Evolutionary conservation across 2,329 filamentous ascomycete species (phyloP), one percentile per base, ranked within the genome.

Genomic region (Chaetomium olivaceum): DNA sequence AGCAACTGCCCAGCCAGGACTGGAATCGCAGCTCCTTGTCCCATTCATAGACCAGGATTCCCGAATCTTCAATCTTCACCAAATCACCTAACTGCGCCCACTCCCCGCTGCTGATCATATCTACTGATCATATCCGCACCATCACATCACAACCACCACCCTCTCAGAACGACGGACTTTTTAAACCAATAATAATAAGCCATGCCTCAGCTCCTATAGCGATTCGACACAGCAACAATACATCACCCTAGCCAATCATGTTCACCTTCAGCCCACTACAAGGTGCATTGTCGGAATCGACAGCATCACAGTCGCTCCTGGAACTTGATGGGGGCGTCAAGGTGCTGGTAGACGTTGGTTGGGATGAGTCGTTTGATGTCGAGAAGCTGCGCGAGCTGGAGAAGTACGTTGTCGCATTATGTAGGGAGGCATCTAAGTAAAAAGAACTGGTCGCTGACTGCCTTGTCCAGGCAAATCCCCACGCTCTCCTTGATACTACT

Each of bases 311-410:
- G 77, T 98, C 95, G n/a, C 87, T 99, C 43, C 83, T 99, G 57
- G 94, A 98, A 81, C 90, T 99, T 63, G 95, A 99, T 80, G 94
- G 94, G 70, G 95, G 94, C 66, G 90, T 99, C 80, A 98, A 98
- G 78, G 88, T 99, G 61, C 85, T 99, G 62, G 87, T 99, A 46
- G 94, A 97, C 76, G 89, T 97, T 54, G 95, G 95, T 67, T 99
- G 95, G 95, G 93, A 98, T 76, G 92, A 96, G 76, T 86, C 86
- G 2, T 98, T 99, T 76, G 91, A 96, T 75, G 86, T 87, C 36
- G 85, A 86, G 68, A 91, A 92, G 81, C 86, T 99, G 61, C 88
- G 88, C 73, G 91, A 95, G 79, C 86, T 99, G 67, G 94, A 98
- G 79, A 95, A 92, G 91, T 96, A 55, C 14, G 57, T 48, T 66